These are phyloP conservation scores for Ceraceosorus guamensis DNA, from an alignment of 1,284 basidiomycete species.

Conservation along the genomic window DNA sequence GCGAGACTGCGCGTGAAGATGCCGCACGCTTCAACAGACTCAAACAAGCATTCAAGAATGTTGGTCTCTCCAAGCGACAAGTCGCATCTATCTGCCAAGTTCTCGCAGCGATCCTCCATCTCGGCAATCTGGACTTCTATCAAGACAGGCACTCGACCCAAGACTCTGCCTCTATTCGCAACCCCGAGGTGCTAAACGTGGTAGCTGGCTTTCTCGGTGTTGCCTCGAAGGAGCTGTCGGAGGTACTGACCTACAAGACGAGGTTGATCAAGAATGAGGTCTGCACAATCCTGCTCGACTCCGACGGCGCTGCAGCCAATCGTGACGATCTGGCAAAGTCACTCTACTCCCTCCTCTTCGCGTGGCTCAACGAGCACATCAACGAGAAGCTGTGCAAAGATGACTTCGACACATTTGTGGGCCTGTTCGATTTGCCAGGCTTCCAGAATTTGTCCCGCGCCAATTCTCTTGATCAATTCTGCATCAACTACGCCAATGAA, in stretches of 20 bases:
- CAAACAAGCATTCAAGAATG: constrained; percentile 82
- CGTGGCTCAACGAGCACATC: constrained; percentile 93
- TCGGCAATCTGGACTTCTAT: constrained; percentile 88
- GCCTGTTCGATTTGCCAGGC: constrained; percentile 93
- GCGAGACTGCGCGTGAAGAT: constrained; percentile 51
- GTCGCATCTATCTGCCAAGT: constrained; percentile 92
- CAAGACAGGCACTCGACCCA: constrained; percentile 38
- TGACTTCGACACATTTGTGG: constrained; percentile 66
- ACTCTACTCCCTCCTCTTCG: constrained; percentile 86
- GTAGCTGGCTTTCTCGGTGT: constrained; percentile 89
- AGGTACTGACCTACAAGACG: constrained; percentile 82
- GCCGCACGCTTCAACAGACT: constrained; percentile 78
- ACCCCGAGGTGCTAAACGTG: constrained; percentile 63
- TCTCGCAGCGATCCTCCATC: constrained; percentile 85
- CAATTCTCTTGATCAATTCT: constrained; percentile 92
- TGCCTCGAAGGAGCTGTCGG: constrained; percentile 65
- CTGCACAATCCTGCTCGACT: constrained; percentile 90
- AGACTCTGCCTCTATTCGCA: constrained; percentile 40
- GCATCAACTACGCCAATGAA: constrained; percentile 91
- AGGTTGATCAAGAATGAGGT: constrained; percentile 87
- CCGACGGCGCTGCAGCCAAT: constrained; percentile 83
- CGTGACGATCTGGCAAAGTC: constrained; percentile 87
- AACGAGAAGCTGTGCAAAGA: constrained; percentile 67
- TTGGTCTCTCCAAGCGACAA: constrained; percentile 83
- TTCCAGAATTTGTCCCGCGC: constrained; percentile 58